These are phyloP conservation scores for Botryosphaeria dothidea DNA, from an alignment of 2,329 filamentous ascomycete species.

Conservation along the genomic window DNA sequence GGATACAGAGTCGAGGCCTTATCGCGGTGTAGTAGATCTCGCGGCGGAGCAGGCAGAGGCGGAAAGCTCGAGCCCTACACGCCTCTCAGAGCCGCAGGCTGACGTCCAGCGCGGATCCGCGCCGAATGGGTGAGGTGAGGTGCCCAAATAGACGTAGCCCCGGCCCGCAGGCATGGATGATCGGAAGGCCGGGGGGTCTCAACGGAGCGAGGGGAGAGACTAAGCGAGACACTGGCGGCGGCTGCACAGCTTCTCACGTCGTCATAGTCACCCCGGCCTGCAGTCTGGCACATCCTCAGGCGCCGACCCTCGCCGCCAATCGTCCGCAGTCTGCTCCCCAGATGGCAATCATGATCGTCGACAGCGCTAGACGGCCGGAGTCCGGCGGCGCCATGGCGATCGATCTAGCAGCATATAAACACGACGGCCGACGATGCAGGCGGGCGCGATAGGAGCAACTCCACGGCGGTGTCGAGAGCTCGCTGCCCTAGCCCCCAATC, in stretches of 20 bases:
- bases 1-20: neutral
- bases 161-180: slow-evolving; percentile 1
- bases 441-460: too few relatives aligned
- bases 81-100: slow-evolving; percentile 18
- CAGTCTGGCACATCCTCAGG: slow-evolving; percentile 4
- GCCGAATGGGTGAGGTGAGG: slow-evolving; percentile 17
- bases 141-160: slow-evolving; percentile 12
- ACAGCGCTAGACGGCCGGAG: neutral
- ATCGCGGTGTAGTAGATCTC: neutral
- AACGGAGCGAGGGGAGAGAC: slow-evolving; percentile 15
- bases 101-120: neutral
- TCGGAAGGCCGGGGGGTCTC: slow-evolving; percentile 13
- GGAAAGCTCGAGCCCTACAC: neutral
- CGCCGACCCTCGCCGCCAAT: slow-evolving; percentile 11
- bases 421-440: neutral
- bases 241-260: slow-evolving; percentile 15
- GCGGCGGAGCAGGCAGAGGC: neutral
- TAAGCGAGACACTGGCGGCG: slow-evolving; percentile 21
- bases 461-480: neutral
- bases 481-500: neutral
- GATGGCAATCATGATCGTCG: too few relatives aligned
- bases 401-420: slow-evolving; percentile 13
- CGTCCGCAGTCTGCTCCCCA: slow-evolving; percentile 1
- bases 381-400: slow-evolving; percentile 1
- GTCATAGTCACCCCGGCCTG: slow-evolving; percentile 3